A percentile compares a stretch with the other conserved stretches of the same genome.
Conservation (phyloP, 2,329 filamentous ascomycete genomes). For the Penicillium rolfsii region DNA sequence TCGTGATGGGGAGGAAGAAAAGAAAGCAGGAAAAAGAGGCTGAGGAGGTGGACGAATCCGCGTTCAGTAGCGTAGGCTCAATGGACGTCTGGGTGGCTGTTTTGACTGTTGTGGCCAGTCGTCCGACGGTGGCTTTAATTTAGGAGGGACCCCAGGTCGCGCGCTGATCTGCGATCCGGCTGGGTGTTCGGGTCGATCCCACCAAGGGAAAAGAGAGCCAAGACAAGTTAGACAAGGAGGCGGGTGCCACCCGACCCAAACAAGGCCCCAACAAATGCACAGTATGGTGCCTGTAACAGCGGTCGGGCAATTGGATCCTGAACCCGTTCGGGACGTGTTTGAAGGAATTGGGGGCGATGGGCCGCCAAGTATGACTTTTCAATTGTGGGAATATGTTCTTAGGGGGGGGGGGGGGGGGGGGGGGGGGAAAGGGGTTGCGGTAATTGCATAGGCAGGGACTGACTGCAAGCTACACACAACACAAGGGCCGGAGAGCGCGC, state of each 20-base stretch:
- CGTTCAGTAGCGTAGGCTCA: conserved; percentile 6
- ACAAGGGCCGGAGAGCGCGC: neutral
- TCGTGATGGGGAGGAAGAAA: neutral
- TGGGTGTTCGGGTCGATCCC: conserved; percentile 31
- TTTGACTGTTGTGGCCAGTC: conserved; percentile 6
- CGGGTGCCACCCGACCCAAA: conserved; percentile 16
- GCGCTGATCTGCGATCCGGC: conserved; percentile 34
- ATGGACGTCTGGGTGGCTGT: neutral
- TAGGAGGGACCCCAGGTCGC: conserved; percentile 22
- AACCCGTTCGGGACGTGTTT: neutral
- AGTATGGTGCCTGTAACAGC: no score
- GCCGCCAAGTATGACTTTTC: neutral
- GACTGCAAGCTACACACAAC: neutral
- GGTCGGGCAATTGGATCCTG: conserved; percentile 2
- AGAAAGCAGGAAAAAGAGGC: neutral
- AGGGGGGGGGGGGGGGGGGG: no score
- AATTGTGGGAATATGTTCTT: no score
- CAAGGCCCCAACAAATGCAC: neutral
- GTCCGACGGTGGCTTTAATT: conserved; percentile 5
- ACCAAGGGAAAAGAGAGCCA: conserved; percentile 20
- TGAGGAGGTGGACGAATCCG: neutral
- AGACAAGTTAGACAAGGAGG: conserved; percentile 11
- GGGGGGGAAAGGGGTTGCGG: no score
- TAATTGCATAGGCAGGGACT: neutral
- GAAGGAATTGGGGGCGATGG: neutral